Base-by-base conservation (phyloP, 2,329 filamentous ascomycete genomes). In the Calonectria hongkongensis region DNA sequence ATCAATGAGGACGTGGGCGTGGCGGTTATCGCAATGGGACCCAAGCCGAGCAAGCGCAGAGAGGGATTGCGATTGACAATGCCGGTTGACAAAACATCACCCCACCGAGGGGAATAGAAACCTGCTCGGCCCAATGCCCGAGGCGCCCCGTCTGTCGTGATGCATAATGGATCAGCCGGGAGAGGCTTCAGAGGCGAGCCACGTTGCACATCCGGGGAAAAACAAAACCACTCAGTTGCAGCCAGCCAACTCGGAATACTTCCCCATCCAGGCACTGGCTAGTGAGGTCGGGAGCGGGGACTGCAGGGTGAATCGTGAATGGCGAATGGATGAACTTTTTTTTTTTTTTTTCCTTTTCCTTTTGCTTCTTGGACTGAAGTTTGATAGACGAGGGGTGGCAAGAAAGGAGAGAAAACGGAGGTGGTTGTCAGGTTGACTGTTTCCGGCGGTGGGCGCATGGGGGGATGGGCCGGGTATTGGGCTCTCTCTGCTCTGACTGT, bases 171-270 rank as follows among this genome's bases (percentile, higher is more conserved):
- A 75, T 77, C 74, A 70, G 70, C 77, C 75, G 77, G 66, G 74
- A 75, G 78, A 78, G 74, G 75, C 78, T 78, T 75, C 73, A 76
- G 75, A 81, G 74, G 75, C 79, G 79, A 80, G 82, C 82, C 82
- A 83, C 82, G 82, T 83, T 82, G 82, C 82, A 83, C 76, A 71
- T 70, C 75, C 78, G 78, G 74, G 74, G 77, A 78, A 79, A 73
- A 78, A 73, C 76, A 79, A 79, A 77, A 77, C 79, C 79, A 76
- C 77, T 79, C 78, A 80, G 76, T 77, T 75, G 74, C 78, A 79
- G 78, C 71, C 77, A 77, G 76, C 70, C 73, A 79, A 77, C 70
- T 74, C 72, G 70, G 73, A 66, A 74, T 70, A 70, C 63, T 30
- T 71, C 51, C 54, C 63, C 48, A 28, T 56, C 50, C 68, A 39